These are phyloP conservation scores for Beta macrorhiza DNA, from an alignment of 179 eudicot species.

Conservation along the genomic window DNA sequence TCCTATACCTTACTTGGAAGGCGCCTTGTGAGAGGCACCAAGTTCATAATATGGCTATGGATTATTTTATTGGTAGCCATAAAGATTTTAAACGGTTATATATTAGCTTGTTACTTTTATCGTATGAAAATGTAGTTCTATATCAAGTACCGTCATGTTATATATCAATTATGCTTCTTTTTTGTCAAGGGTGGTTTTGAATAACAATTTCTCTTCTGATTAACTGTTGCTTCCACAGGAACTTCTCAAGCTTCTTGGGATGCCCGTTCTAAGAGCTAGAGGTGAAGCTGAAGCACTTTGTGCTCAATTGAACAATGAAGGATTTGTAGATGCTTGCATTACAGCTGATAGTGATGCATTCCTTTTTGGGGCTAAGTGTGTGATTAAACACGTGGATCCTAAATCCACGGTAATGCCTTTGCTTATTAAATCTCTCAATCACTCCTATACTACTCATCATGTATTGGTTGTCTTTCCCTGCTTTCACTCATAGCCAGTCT, in stretches of 20 bases:
- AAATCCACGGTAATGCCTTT: constrained; percentile 59
- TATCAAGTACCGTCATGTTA: background rate
- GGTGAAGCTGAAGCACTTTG: constrained; percentile 98
- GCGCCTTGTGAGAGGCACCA: background rate
- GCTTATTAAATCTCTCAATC: background rate
- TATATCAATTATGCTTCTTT: too few species aligned
- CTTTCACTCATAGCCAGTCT: background rate
- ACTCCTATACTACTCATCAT: background rate
- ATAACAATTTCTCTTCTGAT: background rate
- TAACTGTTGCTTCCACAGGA: constrained; percentile 49
- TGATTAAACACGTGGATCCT: constrained; percentile 65
- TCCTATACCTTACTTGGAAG: background rate
- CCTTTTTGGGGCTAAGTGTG: constrained; percentile 83
- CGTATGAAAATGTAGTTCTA: background rate
- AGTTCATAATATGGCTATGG: background rate
- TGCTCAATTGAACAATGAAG: constrained; percentile 80
- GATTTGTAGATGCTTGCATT: constrained; percentile 91
- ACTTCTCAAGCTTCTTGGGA: constrained; percentile 78
- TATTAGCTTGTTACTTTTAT: background rate
- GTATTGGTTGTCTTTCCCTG: too few species aligned
- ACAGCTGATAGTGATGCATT: constrained; percentile 95
- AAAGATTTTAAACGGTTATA: background rate
- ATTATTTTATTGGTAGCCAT: background rate
- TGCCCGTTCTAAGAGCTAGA: constrained; percentile 77
- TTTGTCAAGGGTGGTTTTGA: constrained; percentile 1